Conservation (phyloP, 1,139 yeast genomes). For the Kodamaea suecica region DNA sequence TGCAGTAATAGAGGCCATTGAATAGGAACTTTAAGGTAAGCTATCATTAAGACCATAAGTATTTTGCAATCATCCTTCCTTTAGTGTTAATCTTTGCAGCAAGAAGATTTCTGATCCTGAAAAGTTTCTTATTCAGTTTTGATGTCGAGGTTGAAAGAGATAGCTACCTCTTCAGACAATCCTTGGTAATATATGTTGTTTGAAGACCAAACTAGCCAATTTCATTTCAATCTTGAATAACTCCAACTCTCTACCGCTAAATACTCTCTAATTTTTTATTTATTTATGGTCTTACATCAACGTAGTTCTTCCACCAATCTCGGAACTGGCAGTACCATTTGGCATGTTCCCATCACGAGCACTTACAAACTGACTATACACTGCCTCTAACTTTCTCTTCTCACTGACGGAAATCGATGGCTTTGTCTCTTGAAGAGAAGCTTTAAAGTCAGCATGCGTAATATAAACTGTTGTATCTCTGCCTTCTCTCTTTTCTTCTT, state of each 20-base stretch:
- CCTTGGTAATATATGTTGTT: too few species aligned
- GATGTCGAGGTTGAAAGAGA: too few species aligned
- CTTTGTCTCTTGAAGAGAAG: constrained; percentile 71
- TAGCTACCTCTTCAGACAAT: too few species aligned
- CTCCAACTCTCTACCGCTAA: background rate
- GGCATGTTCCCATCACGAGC: constrained; percentile 90
- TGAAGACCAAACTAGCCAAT: too few species aligned
- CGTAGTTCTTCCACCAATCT: constrained; percentile 82
- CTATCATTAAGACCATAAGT: too few species aligned
- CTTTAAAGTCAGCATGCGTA: constrained; percentile 52
- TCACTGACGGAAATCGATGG: constrained; percentile 83
- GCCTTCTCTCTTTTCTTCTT: constrained; percentile 11
- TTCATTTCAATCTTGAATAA: background rate
- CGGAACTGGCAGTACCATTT: constrained; percentile 75
- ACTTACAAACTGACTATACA: constrained; percentile 71
- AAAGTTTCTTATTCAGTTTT: too few species aligned
- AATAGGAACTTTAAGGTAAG: too few species aligned
- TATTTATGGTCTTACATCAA: constrained; percentile 45
- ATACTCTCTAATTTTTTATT: too few species aligned
- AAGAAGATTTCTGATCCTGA: too few species aligned
- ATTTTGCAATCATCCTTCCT: too few species aligned
- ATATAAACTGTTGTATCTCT: constrained; percentile 36
- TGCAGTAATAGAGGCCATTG: too few species aligned
- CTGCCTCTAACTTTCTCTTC: constrained; percentile 53
- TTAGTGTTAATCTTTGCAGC: too few species aligned